Base-by-base conservation (phyloP, 2,329 filamentous ascomycete genomes). In the Exophiala xenobiotica region DNA sequence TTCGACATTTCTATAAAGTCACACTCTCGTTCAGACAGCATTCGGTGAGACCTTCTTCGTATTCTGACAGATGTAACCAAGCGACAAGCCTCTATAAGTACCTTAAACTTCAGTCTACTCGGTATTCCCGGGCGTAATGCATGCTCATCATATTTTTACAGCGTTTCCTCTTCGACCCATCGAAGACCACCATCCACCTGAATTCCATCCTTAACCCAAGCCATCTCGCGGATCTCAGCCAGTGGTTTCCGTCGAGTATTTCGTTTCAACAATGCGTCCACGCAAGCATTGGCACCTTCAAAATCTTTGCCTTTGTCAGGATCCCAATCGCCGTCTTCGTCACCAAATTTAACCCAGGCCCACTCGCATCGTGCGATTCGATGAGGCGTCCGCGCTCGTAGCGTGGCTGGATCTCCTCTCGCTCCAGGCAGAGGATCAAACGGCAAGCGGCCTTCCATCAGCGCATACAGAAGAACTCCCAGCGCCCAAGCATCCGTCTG, bases 301-400 rank as follows among this genome's bases (percentile, higher is more conserved):
- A 95, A 79, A 1, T 80, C 86, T 43, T 74, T 76, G 4, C 79
- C 82, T 51, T 80, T 79, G 80, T 83, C 61, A 67, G 76, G 56
- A 74, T 96, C 90, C 77, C 95, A 93, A 48, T 96, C 90, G 27
- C 90, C 90, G 49, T 95, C 88, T 8, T 86, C 83, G 51, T 90
- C 86, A 1, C 85, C 90, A 65, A 87, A 96, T 54, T 87, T 83
- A 55, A 90, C 84, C 93, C 93, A 99, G 41, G 87, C 83, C 93
- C 93, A 99, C 66, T 99, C 93, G 44, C 91, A 88, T 27, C 93
- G 80, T 1, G 93, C 93, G 55, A 99, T 97, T n/a, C 91, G 85
- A 67, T 99, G 93, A 46, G 87, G 92, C 0, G 89, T 92, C 49
- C 89, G 79, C 61, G 87, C 91, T 62, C 87, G 78, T 79, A 89